A percentile compares a stretch with the other conserved stretches of the same genome.
phyloP scores from a whole-genome alignment of 208 protist genomes.

The Trypanosoma theileri region DNA sequence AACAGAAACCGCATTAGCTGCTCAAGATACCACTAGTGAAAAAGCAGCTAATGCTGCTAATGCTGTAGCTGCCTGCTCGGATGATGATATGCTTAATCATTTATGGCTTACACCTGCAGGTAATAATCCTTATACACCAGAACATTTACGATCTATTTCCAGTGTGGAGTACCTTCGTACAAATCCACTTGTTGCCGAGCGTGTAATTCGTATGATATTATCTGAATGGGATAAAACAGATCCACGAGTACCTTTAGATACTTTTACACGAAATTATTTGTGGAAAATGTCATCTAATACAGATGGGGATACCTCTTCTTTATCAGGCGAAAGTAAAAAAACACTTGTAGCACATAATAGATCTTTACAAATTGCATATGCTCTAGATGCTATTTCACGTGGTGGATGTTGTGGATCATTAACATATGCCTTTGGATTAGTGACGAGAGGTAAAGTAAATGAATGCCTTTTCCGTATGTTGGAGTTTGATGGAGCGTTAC shows the following conservation, averaged over 20 bases:
- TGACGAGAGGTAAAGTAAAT: conserved; percentile 42
- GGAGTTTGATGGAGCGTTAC: conserved; percentile 40
- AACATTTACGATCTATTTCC: conserved; percentile 43
- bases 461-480: conserved; percentile 63
- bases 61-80: background rate
- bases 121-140: conserved; percentile 35
- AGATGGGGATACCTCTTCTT: background rate
- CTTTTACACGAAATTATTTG: conserved; percentile 21
- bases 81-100: background rate
- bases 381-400: conserved; percentile 52
- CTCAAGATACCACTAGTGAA: background rate
- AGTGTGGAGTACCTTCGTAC: conserved; percentile 39
- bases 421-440: conserved; percentile 65
- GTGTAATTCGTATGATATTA: conserved; percentile 58
- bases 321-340: background rate
- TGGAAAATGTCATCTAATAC: background rate
- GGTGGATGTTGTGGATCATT: conserved; percentile 49
- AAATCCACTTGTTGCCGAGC: conserved; percentile 67
- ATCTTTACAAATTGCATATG: conserved; percentile 60
- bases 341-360: conserved; percentile 9
- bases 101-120: conserved; percentile 47
- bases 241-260: conserved; percentile 11
- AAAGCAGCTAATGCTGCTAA: background rate
- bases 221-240: conserved; percentile 37
- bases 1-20: background rate